Evolutionary conservation across 192 early-diverging fungal genomes (phyloP).

Genomic region (Lobulomyces angularis): DNA sequence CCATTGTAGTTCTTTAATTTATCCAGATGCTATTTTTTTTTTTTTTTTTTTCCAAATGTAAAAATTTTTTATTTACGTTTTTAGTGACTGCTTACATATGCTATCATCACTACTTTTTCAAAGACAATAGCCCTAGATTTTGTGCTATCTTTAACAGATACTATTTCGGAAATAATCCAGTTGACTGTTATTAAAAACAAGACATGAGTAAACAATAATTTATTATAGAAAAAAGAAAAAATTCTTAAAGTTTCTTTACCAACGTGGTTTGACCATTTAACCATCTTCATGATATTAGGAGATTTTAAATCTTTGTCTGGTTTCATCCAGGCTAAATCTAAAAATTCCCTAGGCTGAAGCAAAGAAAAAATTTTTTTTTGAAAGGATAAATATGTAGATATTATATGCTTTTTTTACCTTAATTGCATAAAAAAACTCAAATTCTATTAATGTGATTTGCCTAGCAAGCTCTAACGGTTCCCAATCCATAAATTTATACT

Average conservation of each 20-base stretch:
- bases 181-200: no score
- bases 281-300: conserved; percentile 39
- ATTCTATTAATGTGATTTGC: conserved; percentile 44
- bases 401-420: conserved; percentile 23
- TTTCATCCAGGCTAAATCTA: conserved; percentile 45
- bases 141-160: conserved; percentile 25
- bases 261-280: conserved; percentile 45
- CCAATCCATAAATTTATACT: conserved; percentile 29
- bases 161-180: conserved; percentile 43
- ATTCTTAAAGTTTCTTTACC: no score
- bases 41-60: no score
- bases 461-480: conserved; percentile 43
- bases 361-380: not conserved
- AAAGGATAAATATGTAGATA: no score
- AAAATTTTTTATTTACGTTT: not conserved
- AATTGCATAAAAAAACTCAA: conserved; percentile 34
- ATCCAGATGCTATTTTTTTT: conserved; percentile 16
- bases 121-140: conserved; percentile 27
- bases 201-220: not conserved
- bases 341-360: conserved; percentile 27
- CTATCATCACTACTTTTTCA: conserved; percentile 30
- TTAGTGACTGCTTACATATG: conserved; percentile 15
- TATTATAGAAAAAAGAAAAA: no score
- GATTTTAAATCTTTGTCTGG: conserved; percentile 39
- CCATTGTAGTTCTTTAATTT: conserved; percentile 47